Base-by-base conservation (phyloP, 345 rosid genomes). In the Lenwebbia sp. region DNA sequence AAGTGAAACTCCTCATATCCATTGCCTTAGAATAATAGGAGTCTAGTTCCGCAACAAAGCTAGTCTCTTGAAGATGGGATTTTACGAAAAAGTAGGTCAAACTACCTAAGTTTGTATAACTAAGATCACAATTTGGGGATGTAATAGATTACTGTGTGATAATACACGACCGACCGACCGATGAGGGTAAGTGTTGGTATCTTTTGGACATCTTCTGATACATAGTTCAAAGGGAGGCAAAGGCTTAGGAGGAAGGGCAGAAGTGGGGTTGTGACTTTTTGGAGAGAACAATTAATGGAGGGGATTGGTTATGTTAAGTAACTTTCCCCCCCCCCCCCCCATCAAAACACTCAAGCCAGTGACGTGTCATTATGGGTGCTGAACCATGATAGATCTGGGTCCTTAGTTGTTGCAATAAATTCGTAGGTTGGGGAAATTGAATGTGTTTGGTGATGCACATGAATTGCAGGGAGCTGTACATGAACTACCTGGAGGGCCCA, bases 401-500 rank as follows among this genome's bases (percentile, higher is more conserved):
- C 58, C 56, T 19, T 1, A 10, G 44, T 33, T 70, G 13, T 70
- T 37, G 78, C 78, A 70, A 70, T 70, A 70, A 70, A 49, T 52
- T 83, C 37, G 4, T 52, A 52, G 47, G 76, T 57, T 28, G 52
- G 82, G 56, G 75, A 40, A 82, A 40, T 75, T 28, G 28, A 87
- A 83, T 23, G 47, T 22, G 83, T 85, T 88, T 41, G 85, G 54
- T 86, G 87, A 76, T 12, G 84, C 82, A 51, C 40, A 12, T 55
- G 51, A 7, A 70, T 30, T 52, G 47, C 86, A 95, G 98, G 89
- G 98, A 95, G 84, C 88, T 95, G 44, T 95, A 95, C 90, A 90
- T 87, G 92, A 94, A 94, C 87, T 76, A 90, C 40, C 86, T 95
- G 85, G 89, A 75, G 85, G 95, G 96, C 25, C 86, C 91, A 7